phyloP scores from a whole-genome alignment of 108 stramenopile genomes.

The Licmophora abbreviata region DNA sequence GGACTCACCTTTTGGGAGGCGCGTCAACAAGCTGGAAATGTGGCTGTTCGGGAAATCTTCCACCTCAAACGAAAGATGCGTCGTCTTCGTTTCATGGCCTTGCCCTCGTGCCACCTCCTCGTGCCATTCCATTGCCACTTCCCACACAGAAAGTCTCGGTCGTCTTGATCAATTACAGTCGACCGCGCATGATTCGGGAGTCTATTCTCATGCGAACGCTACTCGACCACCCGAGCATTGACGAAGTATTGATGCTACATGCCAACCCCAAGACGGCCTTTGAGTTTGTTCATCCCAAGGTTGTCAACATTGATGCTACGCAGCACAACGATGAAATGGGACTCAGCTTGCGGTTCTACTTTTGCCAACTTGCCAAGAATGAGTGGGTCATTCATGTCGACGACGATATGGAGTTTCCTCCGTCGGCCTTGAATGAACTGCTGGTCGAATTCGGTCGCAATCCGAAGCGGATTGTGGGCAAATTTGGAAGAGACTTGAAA shows the following conservation, averaged over 20 bases:
- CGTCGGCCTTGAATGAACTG: constrained; percentile 18
- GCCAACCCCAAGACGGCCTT: constrained; percentile 26
- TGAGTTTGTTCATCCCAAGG: constrained; percentile 24
- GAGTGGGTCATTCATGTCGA: constrained; percentile 30
- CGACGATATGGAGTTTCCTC: constrained; percentile 30
- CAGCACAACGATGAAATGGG: constrained; percentile 26
- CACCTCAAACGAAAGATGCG: no score
- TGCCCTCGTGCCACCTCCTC: no score
- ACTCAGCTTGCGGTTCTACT: constrained; percentile 25
- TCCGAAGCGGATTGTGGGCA: constrained; percentile 30
- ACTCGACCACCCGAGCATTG: constrained; percentile 16
- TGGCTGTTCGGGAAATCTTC: no score
- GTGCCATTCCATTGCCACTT: neutral
- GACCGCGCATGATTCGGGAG: constrained; percentile 29
- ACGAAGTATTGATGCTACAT: constrained; percentile 28
- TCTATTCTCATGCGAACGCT: constrained; percentile 20
- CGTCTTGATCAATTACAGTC: constrained; percentile 27
- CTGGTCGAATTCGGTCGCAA: constrained; percentile 20
- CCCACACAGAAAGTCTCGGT: constrained; percentile 20
- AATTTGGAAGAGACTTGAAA: constrained; percentile 17
- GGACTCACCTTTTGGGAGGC: no score
- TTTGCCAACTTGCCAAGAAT: constrained; percentile 22
- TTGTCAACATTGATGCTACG: constrained; percentile 28
- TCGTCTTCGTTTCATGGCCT: no score
- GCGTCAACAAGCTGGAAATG: no score